Conservation (phyloP, 208 protist species). For the Angomonas ambiguus region DNA sequence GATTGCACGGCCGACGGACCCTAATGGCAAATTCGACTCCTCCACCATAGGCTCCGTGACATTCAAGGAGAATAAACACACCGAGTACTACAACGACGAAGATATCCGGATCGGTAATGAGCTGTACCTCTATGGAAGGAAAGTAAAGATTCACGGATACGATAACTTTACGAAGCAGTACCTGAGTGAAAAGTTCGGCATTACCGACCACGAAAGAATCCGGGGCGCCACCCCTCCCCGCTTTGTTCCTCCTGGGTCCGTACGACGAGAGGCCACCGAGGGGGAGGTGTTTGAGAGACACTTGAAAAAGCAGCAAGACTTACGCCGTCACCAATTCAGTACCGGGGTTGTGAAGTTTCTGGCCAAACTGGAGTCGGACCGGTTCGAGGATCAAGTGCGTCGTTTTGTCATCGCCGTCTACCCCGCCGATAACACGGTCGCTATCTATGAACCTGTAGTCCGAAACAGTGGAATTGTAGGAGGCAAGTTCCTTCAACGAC, state of each 20-base stretch:
- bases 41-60: slow-evolving; percentile 92
- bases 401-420: slow-evolving; percentile 90
- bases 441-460: slow-evolving; percentile 86
- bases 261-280: slow-evolving; percentile 83
- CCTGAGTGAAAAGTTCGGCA: slow-evolving; percentile 62
- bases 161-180: slow-evolving; percentile 92
- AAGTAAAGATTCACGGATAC: slow-evolving; percentile 91
- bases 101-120: slow-evolving; percentile 92
- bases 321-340: slow-evolving; percentile 76
- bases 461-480: slow-evolving; percentile 94
- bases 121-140: slow-evolving; percentile 85
- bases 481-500: slow-evolving; percentile 92
- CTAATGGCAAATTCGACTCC: slow-evolving; percentile 56
- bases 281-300: slow-evolving; percentile 84
- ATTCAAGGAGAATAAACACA: slow-evolving; percentile 83
- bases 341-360: slow-evolving; percentile 89
- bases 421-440: slow-evolving; percentile 91
- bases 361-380: slow-evolving; percentile 75
- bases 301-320: slow-evolving; percentile 61
- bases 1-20: slow-evolving; percentile 64
- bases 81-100: slow-evolving; percentile 93
- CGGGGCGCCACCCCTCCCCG: slow-evolving; percentile 56
- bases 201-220: slow-evolving; percentile 56
- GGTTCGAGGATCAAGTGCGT: slow-evolving; percentile 80
- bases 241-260: slow-evolving; percentile 55